Evolutionary conservation across 495 filamentous ascomycete species (phyloP).

Genomic region (Penicillium desertorum): DNA sequence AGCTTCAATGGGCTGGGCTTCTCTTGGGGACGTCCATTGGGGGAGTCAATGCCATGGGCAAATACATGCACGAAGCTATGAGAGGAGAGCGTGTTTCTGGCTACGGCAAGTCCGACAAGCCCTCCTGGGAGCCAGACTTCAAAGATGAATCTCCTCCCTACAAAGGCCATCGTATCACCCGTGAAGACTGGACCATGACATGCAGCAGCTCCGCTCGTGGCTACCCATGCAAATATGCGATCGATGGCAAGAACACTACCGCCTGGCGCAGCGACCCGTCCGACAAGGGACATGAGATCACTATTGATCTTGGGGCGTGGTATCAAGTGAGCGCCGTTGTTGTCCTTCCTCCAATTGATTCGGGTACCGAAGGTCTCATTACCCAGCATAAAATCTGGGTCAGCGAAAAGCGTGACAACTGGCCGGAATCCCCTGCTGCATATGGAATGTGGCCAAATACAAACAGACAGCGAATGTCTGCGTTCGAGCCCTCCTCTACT

Average conservation of each 20-base stretch:
- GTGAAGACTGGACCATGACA: slow-evolving; percentile 9
- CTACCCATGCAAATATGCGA: slow-evolving; percentile 14
- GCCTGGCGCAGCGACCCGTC: slow-evolving; percentile 18
- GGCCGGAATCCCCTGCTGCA: slow-evolving; percentile 33
- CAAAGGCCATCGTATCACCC: slow-evolving; percentile 8
- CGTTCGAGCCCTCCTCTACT: slow-evolving; percentile 37
- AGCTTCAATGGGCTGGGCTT: slow-evolving; percentile 11
- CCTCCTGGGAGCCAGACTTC: slow-evolving; percentile 7
- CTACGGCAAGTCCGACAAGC: slow-evolving; percentile 2
- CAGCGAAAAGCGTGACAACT: slow-evolving; percentile 40
- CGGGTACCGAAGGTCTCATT: slow-evolving; percentile 35
- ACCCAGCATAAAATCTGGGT: slow-evolving; percentile 40
- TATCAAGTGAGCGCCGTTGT: slow-evolving; percentile 20
- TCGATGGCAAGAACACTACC: slow-evolving; percentile 19
- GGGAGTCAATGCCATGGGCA: slow-evolving; percentile 8
- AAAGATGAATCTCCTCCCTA: slow-evolving; percentile 17
- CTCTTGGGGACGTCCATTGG: slow-evolving; percentile 9
- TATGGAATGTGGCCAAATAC: slow-evolving; percentile 47
- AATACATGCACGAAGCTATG: slow-evolving; percentile 16
- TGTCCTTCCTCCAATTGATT: slow-evolving; percentile 35
- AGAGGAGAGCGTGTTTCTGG: slow-evolving; percentile 10
- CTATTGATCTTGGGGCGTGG: slow-evolving; percentile 12
- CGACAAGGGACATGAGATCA: slow-evolving; percentile 1
- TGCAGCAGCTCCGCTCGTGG: slow-evolving; percentile 12
- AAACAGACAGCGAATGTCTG: slow-evolving; percentile 39